phyloP scores from a whole-genome alignment of 257 asterid species.

The Ophiorrhiza pumila region DNA sequence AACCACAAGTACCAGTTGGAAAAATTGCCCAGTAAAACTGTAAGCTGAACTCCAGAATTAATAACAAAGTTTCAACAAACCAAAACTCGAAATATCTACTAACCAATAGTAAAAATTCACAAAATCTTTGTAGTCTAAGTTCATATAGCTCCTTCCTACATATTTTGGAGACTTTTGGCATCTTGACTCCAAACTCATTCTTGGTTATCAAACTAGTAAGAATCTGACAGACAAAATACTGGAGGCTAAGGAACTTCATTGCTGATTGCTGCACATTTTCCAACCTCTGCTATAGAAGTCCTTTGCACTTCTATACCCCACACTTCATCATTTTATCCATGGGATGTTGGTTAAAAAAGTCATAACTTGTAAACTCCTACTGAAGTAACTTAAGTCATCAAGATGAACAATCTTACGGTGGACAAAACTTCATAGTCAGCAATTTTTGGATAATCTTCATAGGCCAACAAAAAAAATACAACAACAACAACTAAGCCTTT shows the following conservation, averaged over 20 bases:
- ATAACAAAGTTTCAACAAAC: background rate
- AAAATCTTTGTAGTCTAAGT: background rate
- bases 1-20: background rate
- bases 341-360: background rate
- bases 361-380: background rate
- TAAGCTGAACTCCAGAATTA: background rate
- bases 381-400: background rate
- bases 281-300: background rate
- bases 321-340: background rate
- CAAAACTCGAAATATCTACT: background rate
- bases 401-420: slow-evolving; percentile 1
- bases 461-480: background rate
- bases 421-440: background rate
- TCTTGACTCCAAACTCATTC: background rate
- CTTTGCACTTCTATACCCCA: too few species aligned
- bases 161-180: background rate
- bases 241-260: background rate
- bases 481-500: too few species aligned
- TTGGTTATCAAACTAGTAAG: background rate
- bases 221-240: background rate
- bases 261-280: background rate
- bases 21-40: background rate
- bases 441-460: background rate
- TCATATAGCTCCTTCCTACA: background rate
- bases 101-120: background rate